Percentiles rank a stretch among this genome's conserved stretches.
Conservation (phyloP, 139 green algal genomes). For the Tetradesmus lagerheimii region DNA sequence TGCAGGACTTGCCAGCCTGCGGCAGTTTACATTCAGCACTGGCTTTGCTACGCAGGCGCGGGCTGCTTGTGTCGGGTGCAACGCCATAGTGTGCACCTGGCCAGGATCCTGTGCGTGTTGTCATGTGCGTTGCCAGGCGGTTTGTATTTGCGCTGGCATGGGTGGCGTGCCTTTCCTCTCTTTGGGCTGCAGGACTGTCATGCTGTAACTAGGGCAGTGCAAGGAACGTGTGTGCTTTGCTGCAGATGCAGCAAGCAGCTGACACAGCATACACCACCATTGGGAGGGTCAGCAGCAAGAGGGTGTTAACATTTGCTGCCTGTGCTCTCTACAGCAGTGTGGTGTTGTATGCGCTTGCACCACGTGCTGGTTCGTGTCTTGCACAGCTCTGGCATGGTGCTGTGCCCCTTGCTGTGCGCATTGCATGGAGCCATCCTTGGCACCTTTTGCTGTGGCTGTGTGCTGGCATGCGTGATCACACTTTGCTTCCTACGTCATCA, state of each 20-base stretch:
- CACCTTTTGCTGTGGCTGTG: not conserved
- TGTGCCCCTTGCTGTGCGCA: too few relatives aligned
- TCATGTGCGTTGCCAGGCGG: not conserved
- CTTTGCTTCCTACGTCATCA: not conserved
- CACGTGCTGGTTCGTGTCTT: too few relatives aligned
- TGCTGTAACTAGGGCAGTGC: not conserved
- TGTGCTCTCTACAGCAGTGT: too few relatives aligned
- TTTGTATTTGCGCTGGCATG: not conserved
- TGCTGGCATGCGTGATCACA: not conserved
- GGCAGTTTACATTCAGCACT: not conserved
- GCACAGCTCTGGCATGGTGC: too few relatives aligned
- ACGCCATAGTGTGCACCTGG: conserved; percentile 24
- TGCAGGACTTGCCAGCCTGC: not conserved
- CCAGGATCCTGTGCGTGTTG: not conserved
- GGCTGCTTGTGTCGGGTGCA: not conserved
- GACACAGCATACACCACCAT: too few relatives aligned
- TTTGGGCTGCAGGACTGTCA: not conserved
- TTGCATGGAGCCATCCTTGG: too few relatives aligned
- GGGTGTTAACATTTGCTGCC: too few relatives aligned
- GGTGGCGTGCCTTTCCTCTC: not conserved
- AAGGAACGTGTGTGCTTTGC: not conserved
- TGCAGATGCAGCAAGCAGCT: not conserved
- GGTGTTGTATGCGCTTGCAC: too few relatives aligned
- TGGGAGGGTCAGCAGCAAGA: too few relatives aligned
- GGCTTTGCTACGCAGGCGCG: not conserved